phyloP scores from a whole-genome alignment of 306 rosid species.

The Oxytropis ochrocephala region DNA sequence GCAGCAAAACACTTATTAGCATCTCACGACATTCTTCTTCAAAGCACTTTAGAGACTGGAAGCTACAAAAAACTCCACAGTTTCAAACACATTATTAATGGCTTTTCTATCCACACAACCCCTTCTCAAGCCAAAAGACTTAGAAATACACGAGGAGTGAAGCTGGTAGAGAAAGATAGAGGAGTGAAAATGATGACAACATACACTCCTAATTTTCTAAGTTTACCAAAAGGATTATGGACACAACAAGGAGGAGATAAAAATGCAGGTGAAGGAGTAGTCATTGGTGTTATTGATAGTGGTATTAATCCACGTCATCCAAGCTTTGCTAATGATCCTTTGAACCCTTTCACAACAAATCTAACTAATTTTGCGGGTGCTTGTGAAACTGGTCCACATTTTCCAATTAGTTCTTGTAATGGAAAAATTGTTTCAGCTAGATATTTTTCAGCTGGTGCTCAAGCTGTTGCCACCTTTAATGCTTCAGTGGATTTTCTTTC shows the following conservation, averaged over 20 bases:
- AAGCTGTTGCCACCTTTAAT: slow-evolving; percentile 47
- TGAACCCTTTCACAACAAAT: slow-evolving; percentile 35
- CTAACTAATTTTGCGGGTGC: slow-evolving; percentile 38
- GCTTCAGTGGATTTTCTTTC: slow-evolving; percentile 75
- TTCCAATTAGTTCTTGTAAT: slow-evolving; percentile 52
- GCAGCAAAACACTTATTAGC: slow-evolving; percentile 43
- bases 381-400: slow-evolving; percentile 60
- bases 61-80: slow-evolving; percentile 67
- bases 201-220: slow-evolving; percentile 32
- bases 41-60: slow-evolving; percentile 47
- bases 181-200: slow-evolving; percentile 31
- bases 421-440: slow-evolving; percentile 68
- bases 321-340: slow-evolving; percentile 52
- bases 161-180: slow-evolving; percentile 31
- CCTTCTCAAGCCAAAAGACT: slow-evolving; percentile 48
- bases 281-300: slow-evolving; percentile 73
- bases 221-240: slow-evolving; percentile 37
- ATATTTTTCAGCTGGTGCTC: slow-evolving; percentile 78
- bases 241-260: slow-evolving; percentile 34
- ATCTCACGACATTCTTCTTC: slow-evolving; percentile 57
- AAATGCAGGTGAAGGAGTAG: slow-evolving; percentile 63
- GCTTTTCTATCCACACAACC: slow-evolving; percentile 72
- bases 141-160: slow-evolving; percentile 28
- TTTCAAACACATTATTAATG: slow-evolving; percentile 63
- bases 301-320: slow-evolving; percentile 76